Evolutionary conservation across 768 basidiomycete genomes (phyloP), one percentile per base, ranked within the genome.

Genomic region (Hebeloma cylindrosporum): DNA sequence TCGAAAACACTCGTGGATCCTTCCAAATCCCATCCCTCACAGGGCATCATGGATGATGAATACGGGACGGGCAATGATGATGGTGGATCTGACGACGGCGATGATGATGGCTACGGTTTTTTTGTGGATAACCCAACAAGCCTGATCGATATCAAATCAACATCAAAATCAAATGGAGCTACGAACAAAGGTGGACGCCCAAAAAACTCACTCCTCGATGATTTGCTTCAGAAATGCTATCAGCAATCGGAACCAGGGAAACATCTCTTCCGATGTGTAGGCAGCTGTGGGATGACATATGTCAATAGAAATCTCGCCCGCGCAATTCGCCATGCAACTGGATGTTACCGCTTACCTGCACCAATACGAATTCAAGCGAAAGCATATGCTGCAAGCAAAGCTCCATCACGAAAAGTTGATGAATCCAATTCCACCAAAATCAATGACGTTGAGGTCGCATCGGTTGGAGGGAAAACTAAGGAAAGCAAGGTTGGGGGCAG

Each of bases 311-410:
- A 42, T 32, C 21, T 23, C 13, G 30, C 6, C 7, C 47, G 40
- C 5, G 25, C 31, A 17, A 25, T 48, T n/a, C 39, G 39, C 4
- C 47, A 48, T 43, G 40, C 47, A 32, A 4, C n/a, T 17, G 31
- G 26, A 9, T 48, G 47, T 27, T 11, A 27, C 26, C 14, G 36
- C 14, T 41, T 48, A 33, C 18, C 39, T 13, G 13, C 21, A 3
- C 4, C 35, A 8, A 14, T 48, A 23, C 47, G 32, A 7, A 32
- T 23, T 6, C 6, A 25, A 17, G 47, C 40, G 7, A 48, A 48
- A 42, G 33, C 20, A 3, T 21, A 35, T 28, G 32, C 40, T 17
- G 32, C 32, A n/a, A 34, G 11, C 7, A 20, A 42, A 17, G 47
- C 47, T 10, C 47, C 47, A 7, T 48, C 47, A n/a, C n/a, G n/a